Conservation (phyloP, 805 yeast genomes). For the Zygotorulaspora florentina region DNA sequence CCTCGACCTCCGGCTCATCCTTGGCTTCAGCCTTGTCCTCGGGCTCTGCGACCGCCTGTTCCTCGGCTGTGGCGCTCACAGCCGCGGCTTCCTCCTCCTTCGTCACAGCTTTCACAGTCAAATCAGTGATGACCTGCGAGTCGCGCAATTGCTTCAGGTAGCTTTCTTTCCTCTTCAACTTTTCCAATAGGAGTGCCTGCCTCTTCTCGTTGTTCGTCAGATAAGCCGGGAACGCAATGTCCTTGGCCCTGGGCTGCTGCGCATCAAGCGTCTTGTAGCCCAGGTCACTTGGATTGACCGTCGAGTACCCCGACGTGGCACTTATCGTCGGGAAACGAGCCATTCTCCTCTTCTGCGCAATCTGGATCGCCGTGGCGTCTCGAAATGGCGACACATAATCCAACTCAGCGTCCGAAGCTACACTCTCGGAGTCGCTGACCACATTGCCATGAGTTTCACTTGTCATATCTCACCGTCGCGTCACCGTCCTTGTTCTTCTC, state of each 20-base stretch:
- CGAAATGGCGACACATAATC: conserved; percentile 23
- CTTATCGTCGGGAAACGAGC: conserved; percentile 30
- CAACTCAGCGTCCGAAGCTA: neutral
- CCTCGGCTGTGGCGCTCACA: neutral
- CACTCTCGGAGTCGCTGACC: neutral
- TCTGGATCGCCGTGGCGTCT: conserved; percentile 11
- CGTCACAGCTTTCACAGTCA: conserved; percentile 5
- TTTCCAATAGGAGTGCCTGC: conserved; percentile 21
- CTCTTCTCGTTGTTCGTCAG: conserved; percentile 27
- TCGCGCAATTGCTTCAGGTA: conserved; percentile 21
- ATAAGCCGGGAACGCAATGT: conserved; percentile 30
- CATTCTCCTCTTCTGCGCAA: conserved; percentile 16
- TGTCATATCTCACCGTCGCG: neutral
- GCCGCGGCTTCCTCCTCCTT: conserved; percentile 5
- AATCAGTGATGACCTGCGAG: conserved; percentile 21
- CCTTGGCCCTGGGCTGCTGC: conserved; percentile 26
- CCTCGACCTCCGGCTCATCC: conserved; percentile 1
- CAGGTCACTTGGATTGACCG: conserved; percentile 20
- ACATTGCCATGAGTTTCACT: neutral
- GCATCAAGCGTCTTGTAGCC: conserved; percentile 26
- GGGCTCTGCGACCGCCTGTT: neutral
- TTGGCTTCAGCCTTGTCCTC: conserved; percentile 3
- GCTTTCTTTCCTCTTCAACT: conserved; percentile 23
- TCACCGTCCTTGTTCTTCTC: neutral
- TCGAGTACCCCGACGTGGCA: conserved; percentile 24